These are phyloP conservation scores for Orychophragmus violaceus DNA, from an alignment of 345 rosid genomes.

Conservation along the genomic window DNA sequence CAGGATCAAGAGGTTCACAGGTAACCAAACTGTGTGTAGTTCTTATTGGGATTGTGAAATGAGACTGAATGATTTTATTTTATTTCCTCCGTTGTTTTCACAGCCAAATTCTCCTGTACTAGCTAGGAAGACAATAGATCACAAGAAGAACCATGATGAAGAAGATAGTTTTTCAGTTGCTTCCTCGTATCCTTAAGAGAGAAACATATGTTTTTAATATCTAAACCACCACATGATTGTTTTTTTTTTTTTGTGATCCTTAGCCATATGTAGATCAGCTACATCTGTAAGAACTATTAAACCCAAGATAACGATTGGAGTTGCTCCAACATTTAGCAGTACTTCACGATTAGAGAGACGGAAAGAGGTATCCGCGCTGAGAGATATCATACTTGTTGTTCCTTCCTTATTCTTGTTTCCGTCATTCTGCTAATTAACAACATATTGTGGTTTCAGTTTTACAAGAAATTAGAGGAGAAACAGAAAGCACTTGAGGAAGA, in stretches of 20 bases:
- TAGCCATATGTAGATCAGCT: constrained; percentile 58
- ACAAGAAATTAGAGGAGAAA: constrained; percentile 74
- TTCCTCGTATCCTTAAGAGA: constrained; percentile 81
- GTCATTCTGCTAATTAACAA: constrained; percentile 9
- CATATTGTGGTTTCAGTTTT: constrained; percentile 45
- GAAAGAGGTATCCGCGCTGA: constrained; percentile 51
- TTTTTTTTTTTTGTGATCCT: constrained; percentile 38
- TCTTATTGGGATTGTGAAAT: neutral
- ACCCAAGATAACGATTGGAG: constrained; percentile 66
- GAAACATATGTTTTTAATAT: neutral
- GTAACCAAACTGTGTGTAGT: constrained; percentile 19
- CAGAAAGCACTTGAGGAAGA: constrained; percentile 80
- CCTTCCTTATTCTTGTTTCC: constrained; percentile 16
- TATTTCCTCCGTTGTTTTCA: neutral
- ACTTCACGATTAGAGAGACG: constrained; percentile 70
- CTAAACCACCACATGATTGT: neutral
- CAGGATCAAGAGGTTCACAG: constrained; percentile 48
- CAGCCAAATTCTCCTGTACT: constrained; percentile 55
- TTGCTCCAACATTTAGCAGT: constrained; percentile 80
- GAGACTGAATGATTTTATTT: neutral
- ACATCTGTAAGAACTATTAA: constrained; percentile 56
- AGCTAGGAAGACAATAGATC: constrained; percentile 42
- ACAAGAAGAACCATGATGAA: constrained; percentile 59
- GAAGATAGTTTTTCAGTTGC: constrained; percentile 76
- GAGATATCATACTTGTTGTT: neutral